A percentile compares a stretch with the other conserved stretches of the same genome.
These are phyloP conservation scores for Aureobasidium sp. DNA, from an alignment of 2,329 filamentous ascomycete species.

Conservation along the genomic window DNA sequence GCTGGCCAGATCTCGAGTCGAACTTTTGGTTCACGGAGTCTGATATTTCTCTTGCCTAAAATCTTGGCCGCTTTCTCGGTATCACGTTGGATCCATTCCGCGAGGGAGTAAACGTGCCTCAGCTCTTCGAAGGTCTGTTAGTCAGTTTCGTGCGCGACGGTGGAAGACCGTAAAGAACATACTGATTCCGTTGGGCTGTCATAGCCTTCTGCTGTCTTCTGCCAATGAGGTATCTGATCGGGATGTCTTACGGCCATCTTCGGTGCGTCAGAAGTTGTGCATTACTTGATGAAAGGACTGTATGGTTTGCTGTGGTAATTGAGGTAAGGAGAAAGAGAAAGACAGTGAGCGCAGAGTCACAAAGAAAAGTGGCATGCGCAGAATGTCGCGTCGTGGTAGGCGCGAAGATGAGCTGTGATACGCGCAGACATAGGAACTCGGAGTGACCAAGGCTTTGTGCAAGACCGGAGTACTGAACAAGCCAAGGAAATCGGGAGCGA, in stretches of 20 bases:
- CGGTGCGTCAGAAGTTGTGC: too few relatives aligned
- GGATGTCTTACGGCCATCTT: too few relatives aligned
- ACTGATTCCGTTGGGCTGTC: not conserved
- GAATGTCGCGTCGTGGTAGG: not conserved
- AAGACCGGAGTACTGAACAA: not conserved
- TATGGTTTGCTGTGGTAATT: not conserved
- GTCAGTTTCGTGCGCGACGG: not conserved
- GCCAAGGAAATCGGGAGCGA: too few relatives aligned
- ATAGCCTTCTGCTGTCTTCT: not conserved
- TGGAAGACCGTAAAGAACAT: not conserved
- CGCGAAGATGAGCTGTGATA: not conserved
- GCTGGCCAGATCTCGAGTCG: not conserved
- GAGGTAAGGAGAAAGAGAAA: not conserved
- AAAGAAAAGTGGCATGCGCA: not conserved
- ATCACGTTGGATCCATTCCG: not conserved
- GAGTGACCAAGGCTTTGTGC: not conserved
- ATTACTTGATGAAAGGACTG: not conserved
- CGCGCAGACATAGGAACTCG: not conserved
- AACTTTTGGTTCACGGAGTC: not conserved
- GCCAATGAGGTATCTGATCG: not conserved
- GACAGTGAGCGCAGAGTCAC: not conserved
- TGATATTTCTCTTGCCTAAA: not conserved
- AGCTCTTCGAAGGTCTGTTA: not conserved
- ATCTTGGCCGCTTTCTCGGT: not conserved
- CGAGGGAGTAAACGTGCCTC: not conserved